Conservation (phyloP, 441 rosid species). For the Erodium trifolium region DNA sequence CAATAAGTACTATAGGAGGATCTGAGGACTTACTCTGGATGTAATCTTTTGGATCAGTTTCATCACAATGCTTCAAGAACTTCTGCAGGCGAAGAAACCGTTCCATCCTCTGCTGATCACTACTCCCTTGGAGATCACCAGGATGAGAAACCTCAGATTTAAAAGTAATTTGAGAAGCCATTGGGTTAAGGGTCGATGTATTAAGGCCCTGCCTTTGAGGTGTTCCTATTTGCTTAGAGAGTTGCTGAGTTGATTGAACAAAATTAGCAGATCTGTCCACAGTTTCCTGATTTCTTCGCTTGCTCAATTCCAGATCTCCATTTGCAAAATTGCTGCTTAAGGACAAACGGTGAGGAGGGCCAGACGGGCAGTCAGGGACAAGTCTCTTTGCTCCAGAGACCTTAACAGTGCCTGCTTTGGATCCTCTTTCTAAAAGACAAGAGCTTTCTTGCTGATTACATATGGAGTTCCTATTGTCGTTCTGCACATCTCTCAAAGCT, state of each 20-base stretch:
- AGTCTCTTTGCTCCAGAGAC: constrained; percentile 10
- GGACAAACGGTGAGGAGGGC: constrained; percentile 4
- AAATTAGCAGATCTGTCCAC: neutral
- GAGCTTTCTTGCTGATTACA: neutral
- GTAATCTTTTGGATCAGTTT: constrained; percentile 7
- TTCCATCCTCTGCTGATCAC: constrained; percentile 9
- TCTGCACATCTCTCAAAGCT: constrained; percentile 11
- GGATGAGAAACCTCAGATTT: constrained; percentile 1
- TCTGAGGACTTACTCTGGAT: constrained; percentile 10
- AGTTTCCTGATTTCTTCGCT: constrained; percentile 4
- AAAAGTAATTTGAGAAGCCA: neutral
- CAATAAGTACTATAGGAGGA: neutral
- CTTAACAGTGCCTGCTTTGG: neutral
- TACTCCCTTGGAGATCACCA: neutral
- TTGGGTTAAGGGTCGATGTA: neutral
- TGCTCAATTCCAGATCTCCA: neutral
- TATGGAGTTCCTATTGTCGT: neutral
- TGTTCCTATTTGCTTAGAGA: too few relatives aligned
- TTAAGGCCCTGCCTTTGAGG: too few relatives aligned
- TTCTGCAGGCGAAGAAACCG: constrained; percentile 9
- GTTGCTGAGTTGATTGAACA: neutral
- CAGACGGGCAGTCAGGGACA: constrained; percentile 7
- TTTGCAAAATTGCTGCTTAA: neutral
- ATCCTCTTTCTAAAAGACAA: constrained; percentile 7
- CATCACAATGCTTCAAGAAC: constrained; percentile 9